Conservation (phyloP, 345 rosid genomes). For the Salix udensis region DNA sequence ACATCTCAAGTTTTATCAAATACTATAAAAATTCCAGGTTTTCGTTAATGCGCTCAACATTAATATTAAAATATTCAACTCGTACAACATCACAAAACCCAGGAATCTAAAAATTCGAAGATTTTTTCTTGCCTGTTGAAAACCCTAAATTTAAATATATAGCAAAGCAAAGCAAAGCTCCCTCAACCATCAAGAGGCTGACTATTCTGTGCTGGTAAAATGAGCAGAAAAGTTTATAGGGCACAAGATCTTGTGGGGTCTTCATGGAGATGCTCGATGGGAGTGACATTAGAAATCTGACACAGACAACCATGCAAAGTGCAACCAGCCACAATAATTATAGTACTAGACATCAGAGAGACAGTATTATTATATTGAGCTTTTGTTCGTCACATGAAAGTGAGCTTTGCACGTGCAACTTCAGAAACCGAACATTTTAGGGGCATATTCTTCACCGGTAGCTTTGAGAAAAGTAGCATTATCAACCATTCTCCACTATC, state of each 20-base stretch:
- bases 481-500: neutral
- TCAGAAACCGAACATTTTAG: neutral
- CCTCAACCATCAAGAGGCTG: neutral
- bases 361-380: neutral
- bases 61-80: neutral
- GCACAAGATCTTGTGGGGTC: slow-evolving; percentile 8
- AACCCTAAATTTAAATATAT: neutral
- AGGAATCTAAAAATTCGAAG: neutral
- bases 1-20: neutral
- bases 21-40: too few species aligned
- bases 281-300: neutral
- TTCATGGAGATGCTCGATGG: neutral
- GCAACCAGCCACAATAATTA: neutral
- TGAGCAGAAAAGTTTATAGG: neutral
- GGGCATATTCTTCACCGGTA: slow-evolving; percentile 9
- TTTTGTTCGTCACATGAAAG: neutral
- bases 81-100: too few species aligned
- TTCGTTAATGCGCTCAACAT: neutral
- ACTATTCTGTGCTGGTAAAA: neutral
- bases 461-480: neutral
- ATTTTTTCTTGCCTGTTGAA: neutral
- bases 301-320: neutral
- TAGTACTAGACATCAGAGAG: neutral
- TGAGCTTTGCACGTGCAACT: neutral
- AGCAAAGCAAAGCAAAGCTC: neutral